phyloP scores from a whole-genome alignment of 345 rosid genomes.

The Brassica cretica region DNA sequence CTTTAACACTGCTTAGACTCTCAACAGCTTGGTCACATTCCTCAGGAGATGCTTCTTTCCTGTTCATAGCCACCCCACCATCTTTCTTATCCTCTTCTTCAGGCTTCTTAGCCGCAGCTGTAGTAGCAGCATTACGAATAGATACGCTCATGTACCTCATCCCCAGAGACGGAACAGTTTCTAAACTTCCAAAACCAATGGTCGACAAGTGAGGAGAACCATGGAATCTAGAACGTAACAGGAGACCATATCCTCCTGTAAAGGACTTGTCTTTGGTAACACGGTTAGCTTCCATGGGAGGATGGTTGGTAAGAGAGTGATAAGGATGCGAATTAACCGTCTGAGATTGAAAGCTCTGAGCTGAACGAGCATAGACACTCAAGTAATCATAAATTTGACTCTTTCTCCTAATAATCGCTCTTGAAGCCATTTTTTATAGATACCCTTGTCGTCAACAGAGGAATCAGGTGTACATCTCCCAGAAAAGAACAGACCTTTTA shows the following conservation, averaged over 20 bases:
- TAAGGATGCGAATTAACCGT: slow-evolving; percentile 36
- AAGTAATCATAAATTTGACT: slow-evolving; percentile 49
- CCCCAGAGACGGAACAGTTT: slow-evolving; percentile 34
- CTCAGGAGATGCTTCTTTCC: slow-evolving; percentile 72
- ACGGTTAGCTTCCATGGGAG: slow-evolving; percentile 15
- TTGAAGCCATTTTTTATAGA: slow-evolving; percentile 56
- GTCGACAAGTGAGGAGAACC: slow-evolving; percentile 34
- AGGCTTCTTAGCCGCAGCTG: slow-evolving; percentile 57
- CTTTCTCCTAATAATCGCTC: slow-evolving; percentile 66
- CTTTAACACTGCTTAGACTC: slow-evolving; percentile 62
- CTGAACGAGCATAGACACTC: slow-evolving; percentile 40
- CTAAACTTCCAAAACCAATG: slow-evolving; percentile 36
- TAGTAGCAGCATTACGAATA: slow-evolving; percentile 60
- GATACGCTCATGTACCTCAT: slow-evolving; percentile 40
- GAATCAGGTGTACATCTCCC: slow-evolving; percentile 30
- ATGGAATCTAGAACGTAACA: slow-evolving; percentile 38
- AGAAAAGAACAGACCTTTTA: slow-evolving; percentile 9
- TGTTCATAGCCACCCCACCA: slow-evolving; percentile 37
- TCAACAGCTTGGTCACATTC: slow-evolving; percentile 83
- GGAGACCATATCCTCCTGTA: slow-evolving; percentile 30
- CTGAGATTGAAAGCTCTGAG: slow-evolving; percentile 45
- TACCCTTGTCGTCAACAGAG: slow-evolving; percentile 14
- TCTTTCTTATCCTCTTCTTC: slow-evolving; percentile 62
- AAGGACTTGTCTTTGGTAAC: slow-evolving; percentile 23
- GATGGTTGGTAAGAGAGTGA: slow-evolving; percentile 26